A percentile compares a stretch with the other conserved stretches of the same genome.
Evolutionary conservation across 257 asterid genomes (phyloP).

Genomic region (Salvia rosmarinus): DNA sequence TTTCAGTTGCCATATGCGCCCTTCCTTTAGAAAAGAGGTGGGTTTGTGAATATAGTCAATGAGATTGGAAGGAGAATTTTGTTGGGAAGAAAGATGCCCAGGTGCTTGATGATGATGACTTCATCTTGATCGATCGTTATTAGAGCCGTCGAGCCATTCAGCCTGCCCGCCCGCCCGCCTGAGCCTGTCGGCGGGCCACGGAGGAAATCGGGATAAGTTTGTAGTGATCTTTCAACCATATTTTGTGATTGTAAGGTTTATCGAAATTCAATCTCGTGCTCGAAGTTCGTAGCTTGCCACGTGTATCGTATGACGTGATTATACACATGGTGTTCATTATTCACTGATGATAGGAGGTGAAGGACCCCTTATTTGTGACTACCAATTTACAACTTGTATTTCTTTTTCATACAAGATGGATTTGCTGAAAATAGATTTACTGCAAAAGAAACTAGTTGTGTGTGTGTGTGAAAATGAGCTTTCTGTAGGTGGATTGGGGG

Average conservation of each 20-base stretch:
- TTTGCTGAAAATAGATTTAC: too few species aligned
- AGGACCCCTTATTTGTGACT: too few species aligned
- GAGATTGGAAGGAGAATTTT: conserved; percentile 81
- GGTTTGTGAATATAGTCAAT: conserved; percentile 73
- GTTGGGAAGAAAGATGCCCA: conserved; percentile 71
- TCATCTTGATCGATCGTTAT: conserved; percentile 70
- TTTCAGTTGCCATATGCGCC: conserved; percentile 84
- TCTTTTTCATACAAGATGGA: too few species aligned
- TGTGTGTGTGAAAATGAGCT: too few species aligned
- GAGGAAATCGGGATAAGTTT: background rate
- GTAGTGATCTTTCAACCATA: background rate
- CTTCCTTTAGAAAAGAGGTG: conserved; percentile 59
- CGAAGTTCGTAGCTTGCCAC: background rate
- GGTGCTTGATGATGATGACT: conserved; percentile 71
- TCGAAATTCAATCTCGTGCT: background rate
- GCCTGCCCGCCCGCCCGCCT: background rate
- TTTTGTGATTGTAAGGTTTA: background rate
- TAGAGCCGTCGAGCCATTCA: conserved; percentile 35
- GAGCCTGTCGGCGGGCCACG: background rate
- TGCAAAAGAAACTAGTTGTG: too few species aligned
- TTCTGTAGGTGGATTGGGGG: too few species aligned
- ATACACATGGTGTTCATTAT: too few species aligned
- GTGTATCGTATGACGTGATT: too few species aligned
- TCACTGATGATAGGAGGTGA: too few species aligned
- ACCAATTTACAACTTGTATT: too few species aligned